Base-by-base conservation (phyloP, 2,329 filamentous ascomycete genomes). In the Zarea fungicola region DNA sequence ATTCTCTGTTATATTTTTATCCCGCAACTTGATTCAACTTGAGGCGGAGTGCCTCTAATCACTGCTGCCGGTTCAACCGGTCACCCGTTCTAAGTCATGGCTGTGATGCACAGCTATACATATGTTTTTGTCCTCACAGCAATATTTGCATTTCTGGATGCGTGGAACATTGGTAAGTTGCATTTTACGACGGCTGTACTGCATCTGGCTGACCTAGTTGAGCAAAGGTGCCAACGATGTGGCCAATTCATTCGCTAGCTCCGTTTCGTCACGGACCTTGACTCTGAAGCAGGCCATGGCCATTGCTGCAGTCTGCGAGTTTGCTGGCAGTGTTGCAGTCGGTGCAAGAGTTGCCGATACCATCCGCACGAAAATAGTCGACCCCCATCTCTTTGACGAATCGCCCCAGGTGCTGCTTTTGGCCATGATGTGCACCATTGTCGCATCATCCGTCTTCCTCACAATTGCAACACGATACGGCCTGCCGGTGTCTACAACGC, bases 81-180 rank as follows among this genome's bases (percentile, higher is more conserved):
- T 19, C 18, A 39, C 26, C n/a, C 3, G 23, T 19, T 32, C 37
- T 25, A 56, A n/a, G n/a, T 31, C 39, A 69, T 69, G 66, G 60
- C 65, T 25, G 56, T 54, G 14, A 57, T 80, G 50, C 62, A 67
- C 52, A 65, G 78, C 46, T 81, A 76, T 59, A 72, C 75, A 55
- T 81, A 80, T 57, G 67, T 81, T 51, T 80, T 81, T 61, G 76
- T 69, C 56, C 70, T 81, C 48, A 75, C 74, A 53, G 72, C 73
- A 19, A 65, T 80, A 48, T 80, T 81, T 62, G 75, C 78, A 23
- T 71, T 78, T 48, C 71, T 81, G 25, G 78, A 81, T 63, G 76
- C 76, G 18, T 81, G 73, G 73, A 81, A 81, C 61, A 81, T 80
- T 54, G 78, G 78, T 71, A 52, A n/a, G n/a, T n/a, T 50, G 65